These are phyloP conservation scores for Canavalia gladiata DNA, from an alignment of 306 rosid species.

Conservation along the genomic window DNA sequence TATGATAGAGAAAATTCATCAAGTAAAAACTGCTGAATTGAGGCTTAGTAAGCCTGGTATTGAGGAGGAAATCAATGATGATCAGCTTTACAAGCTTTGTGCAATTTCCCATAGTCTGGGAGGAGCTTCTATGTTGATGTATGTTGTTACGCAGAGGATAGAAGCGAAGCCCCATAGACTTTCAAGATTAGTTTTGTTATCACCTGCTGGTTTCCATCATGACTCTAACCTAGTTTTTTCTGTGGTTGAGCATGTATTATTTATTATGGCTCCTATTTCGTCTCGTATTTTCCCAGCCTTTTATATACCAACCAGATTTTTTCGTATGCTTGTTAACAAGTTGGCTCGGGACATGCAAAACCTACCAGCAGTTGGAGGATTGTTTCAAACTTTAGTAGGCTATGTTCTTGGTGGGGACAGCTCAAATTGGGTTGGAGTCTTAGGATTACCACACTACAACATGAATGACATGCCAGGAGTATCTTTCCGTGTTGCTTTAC, in stretches of 20 bases:
- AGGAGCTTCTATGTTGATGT: constrained; percentile 86
- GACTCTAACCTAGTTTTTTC: constrained; percentile 77
- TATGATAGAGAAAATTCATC: constrained; percentile 83
- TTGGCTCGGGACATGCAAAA: constrained; percentile 89
- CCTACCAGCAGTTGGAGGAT: constrained; percentile 92
- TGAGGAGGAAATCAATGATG: constrained; percentile 65
- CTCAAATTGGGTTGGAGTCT: constrained; percentile 95
- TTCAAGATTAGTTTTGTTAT: constrained; percentile 80
- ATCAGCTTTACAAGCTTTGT: constrained; percentile 85
- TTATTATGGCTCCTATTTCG: constrained; percentile 70
- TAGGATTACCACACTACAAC: constrained; percentile 91
- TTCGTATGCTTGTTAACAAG: constrained; percentile 92
- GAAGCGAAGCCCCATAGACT: constrained; percentile 87
- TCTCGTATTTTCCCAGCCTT: constrained; percentile 76
- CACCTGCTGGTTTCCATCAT: constrained; percentile 93
- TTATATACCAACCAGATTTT: constrained; percentile 91
- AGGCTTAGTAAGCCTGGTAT: constrained; percentile 71
- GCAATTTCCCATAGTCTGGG: constrained; percentile 90
- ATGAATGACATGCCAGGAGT: constrained; percentile 98
- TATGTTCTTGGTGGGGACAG: constrained; percentile 93
- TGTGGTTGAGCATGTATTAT: constrained; percentile 58
- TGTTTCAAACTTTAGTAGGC: constrained; percentile 90
- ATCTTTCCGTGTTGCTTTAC: constrained; percentile 75
- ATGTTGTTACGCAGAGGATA: constrained; percentile 67
- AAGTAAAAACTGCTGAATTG: constrained; percentile 81